phyloP scores from a whole-genome alignment of 176 grass and related monocot genomes.

The Melocanna baccifera region DNA sequence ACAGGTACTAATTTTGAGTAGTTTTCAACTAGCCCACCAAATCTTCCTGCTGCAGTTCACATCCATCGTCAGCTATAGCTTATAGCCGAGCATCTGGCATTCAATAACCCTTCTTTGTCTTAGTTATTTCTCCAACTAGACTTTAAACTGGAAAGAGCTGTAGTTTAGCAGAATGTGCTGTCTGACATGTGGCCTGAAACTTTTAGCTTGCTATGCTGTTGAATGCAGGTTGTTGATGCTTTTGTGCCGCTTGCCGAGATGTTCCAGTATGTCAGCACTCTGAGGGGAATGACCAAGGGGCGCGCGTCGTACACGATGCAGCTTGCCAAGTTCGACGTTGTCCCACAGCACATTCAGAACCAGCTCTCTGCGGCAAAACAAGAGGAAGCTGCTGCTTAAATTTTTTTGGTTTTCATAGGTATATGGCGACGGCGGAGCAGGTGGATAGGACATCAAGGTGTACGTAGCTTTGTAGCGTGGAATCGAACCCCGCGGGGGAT shows the following conservation, averaged over 20 bases:
- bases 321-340: conserved; percentile 81
- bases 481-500: conserved; percentile 7
- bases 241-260: conserved; percentile 93
- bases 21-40: neutral
- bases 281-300: conserved; percentile 91
- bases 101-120: neutral
- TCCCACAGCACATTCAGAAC: conserved; percentile 84
- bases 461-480: conserved; percentile 43
- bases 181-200: conserved; percentile 8
- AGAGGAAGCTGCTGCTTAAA: conserved; percentile 72
- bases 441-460: conserved; percentile 41
- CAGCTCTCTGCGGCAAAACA: conserved; percentile 61
- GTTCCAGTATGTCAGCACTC: conserved; percentile 93
- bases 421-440: conserved; percentile 10
- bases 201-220: conserved; percentile 3
- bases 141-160: neutral
- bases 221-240: conserved; percentile 68
- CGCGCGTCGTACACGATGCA: conserved; percentile 94
- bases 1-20: neutral
- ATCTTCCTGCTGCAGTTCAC: neutral
- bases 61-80: conserved; percentile 10
- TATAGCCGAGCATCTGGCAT: conserved; percentile 15
- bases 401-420: conserved; percentile 26
- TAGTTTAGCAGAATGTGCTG: neutral
- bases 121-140: neutral